These are phyloP conservation scores for Periconia macrospinosa DNA, from an alignment of 2,329 filamentous ascomycete genomes.

Conservation along the genomic window DNA sequence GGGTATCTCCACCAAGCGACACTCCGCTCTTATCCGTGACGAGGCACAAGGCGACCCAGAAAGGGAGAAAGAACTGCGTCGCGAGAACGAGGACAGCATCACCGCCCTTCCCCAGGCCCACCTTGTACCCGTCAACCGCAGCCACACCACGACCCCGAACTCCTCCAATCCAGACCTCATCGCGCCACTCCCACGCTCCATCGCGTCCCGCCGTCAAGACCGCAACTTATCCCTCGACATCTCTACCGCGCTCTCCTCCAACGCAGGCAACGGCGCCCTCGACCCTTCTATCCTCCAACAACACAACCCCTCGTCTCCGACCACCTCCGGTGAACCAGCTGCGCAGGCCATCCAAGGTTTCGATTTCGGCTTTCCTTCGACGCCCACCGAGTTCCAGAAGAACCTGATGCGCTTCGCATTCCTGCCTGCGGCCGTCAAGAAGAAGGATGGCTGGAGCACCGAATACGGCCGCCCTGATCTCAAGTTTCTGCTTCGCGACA, in stretches of 20 bases:
- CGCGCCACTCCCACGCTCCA: constrained; percentile 23
- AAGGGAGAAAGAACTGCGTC: constrained; percentile 76
- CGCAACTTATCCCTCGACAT: constrained; percentile 49
- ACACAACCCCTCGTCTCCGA: constrained; percentile 9
- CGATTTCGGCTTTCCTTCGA: constrained; percentile 73
- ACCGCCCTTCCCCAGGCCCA: constrained; percentile 72
- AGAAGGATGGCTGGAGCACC: constrained; percentile 78
- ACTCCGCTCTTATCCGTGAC: constrained; percentile 79
- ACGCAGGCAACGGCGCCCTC: constrained; percentile 29
- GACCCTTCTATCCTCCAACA: constrained; percentile 48
- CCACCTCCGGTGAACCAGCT: constrained; percentile 1
- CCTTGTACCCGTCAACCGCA: constrained; percentile 28
- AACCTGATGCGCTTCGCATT: constrained; percentile 90
- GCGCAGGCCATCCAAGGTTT: constrained; percentile 34
- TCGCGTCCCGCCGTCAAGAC: constrained; percentile 47
- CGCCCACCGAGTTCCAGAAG: constrained; percentile 86
- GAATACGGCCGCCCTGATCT: constrained; percentile 91
- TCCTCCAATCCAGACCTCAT: constrained; percentile 45
- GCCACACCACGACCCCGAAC: constrained; percentile 31
- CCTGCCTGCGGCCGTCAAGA: constrained; percentile 56
- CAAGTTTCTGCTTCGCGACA: constrained; percentile 80
- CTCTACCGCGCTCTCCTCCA: constrained; percentile 37
- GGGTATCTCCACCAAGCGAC: constrained; percentile 57
- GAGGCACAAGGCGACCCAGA: constrained; percentile 79
- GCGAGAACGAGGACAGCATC: constrained; percentile 82